Percentiles rank a stretch among this genome's conserved stretches.
These are phyloP conservation scores for Porpolomopsis calyptriformis DNA, from an alignment of 768 basidiomycete genomes.

Conservation along the genomic window DNA sequence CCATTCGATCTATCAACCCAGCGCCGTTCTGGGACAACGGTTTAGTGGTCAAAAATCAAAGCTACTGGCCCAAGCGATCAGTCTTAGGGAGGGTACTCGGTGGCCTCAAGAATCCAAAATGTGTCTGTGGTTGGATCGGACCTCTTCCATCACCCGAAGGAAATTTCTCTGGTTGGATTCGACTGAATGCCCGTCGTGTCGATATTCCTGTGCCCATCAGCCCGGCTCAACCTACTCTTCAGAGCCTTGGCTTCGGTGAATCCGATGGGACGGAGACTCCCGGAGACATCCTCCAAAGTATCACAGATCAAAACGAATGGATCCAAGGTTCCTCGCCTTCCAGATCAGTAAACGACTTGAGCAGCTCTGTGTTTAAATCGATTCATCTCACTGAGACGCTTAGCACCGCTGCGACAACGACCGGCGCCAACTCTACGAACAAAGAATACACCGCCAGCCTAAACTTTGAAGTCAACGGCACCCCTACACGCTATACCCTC, in stretches of 20 bases:
- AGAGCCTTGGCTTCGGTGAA: constrained; percentile 5
- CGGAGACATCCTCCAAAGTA: background rate
- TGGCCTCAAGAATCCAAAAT: constrained; percentile 5
- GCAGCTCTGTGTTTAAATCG: background rate
- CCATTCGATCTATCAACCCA: constrained; percentile 3
- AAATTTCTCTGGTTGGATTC: constrained; percentile 6
- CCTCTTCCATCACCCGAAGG: constrained; percentile 2
- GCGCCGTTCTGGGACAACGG: constrained; percentile 5
- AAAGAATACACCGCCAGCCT: constrained; percentile 6
- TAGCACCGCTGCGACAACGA: background rate
- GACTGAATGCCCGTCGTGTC: constrained; percentile 4
- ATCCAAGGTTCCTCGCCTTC: background rate
- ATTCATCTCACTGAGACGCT: constrained; percentile 4
- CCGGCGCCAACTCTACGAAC: background rate
- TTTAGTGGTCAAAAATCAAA: constrained; percentile 2
- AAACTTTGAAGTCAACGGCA: constrained; percentile 4
- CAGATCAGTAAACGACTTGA: background rate
- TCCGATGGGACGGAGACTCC: background rate
- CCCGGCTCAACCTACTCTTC: background rate
- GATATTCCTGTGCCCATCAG: constrained; percentile 5
- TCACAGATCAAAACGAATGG: constrained; percentile 5
- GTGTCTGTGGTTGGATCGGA: constrained; percentile 7
- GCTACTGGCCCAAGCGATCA: constrained; percentile 4
- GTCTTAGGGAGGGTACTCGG: constrained; percentile 5
- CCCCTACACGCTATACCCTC: constrained; percentile 4